Conservation (phyloP, 2,329 filamentous ascomycete genomes). For the Pleurostoma richardsiae region DNA sequence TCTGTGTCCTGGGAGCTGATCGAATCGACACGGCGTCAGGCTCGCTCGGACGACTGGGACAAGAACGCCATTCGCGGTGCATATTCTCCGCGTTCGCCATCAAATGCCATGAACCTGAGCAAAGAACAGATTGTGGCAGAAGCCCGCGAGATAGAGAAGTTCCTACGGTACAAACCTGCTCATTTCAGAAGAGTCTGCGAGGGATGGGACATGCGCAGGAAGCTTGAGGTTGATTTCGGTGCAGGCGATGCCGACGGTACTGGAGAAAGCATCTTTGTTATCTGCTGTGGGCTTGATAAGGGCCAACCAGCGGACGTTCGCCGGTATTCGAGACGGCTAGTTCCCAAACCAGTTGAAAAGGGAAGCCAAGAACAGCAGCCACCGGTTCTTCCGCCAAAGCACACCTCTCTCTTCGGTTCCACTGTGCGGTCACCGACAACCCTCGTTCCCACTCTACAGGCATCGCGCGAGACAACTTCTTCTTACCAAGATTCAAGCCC, state of each 20-base stretch:
- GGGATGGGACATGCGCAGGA: slow-evolving; percentile 89
- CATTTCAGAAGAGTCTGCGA: slow-evolving; percentile 75
- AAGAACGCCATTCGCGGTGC: slow-evolving; percentile 63
- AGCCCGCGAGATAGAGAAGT: slow-evolving; percentile 76
- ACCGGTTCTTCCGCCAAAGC: neutral
- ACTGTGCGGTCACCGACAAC: neutral
- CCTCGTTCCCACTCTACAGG: neutral
- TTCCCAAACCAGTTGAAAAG: slow-evolving; percentile 3
- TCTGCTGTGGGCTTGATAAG: slow-evolving; percentile 67
- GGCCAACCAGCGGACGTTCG: slow-evolving; percentile 36
- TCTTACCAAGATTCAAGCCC: neutral
- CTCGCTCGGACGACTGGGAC: slow-evolving; percentile 68
- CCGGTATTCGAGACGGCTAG: slow-evolving; percentile 34
- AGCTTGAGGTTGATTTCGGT: slow-evolving; percentile 83
- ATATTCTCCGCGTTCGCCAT: slow-evolving; percentile 77
- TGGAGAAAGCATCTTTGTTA: slow-evolving; percentile 71
- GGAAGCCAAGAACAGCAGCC: slow-evolving; percentile 1
- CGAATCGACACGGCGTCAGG: slow-evolving; percentile 69
- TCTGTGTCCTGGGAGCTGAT: slow-evolving; percentile 76
- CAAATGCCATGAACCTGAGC: slow-evolving; percentile 65
- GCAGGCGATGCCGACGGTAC: slow-evolving; percentile 70
- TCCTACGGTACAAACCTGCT: slow-evolving; percentile 65
- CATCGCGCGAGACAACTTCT: neutral
- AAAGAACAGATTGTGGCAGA: slow-evolving; percentile 69
- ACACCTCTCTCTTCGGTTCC: slow-evolving; percentile 6